Evolutionary conservation across 306 rosid genomes (phyloP), one percentile per base, ranked within the genome.

Genomic region (Corylus americana): DNA sequence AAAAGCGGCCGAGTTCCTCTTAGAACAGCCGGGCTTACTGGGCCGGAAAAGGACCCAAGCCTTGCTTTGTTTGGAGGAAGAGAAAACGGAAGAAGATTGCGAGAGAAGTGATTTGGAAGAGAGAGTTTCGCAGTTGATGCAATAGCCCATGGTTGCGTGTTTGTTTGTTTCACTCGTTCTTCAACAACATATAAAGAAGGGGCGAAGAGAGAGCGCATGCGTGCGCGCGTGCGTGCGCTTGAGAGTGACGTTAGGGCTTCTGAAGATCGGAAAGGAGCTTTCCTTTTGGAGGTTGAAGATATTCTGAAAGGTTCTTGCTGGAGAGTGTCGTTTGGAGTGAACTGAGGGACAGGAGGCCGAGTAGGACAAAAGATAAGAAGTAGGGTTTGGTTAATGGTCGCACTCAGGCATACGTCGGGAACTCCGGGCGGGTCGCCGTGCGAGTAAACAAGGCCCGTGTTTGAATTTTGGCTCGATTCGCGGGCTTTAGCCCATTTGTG

Each of bases 71-170:
- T 77, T 85, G 8, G 81, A 74, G 25, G 55, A 48, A 72, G 75
- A 75, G 39, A 77, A 48, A 50, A 61, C 4, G 16, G 83, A 31
- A 50, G 80, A 70, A 20, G 53, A 25, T 44, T 51, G 85, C 0
- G 70, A 47, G 4, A 35, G 27, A 17, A 77, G 1, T 16, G 86
- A 68, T 1, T 50, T n/a, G 17, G 90, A 11, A 2, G 77, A 31
- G 53, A 89, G 78, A 64, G 39, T 31, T 14, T 80, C 74, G 61
- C 84, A 80, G 62, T 72, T 83, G 54, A 86, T 74, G 76, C 89
- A 88, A 44, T 83, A 79, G 8, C 70, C 84, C 84, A 87, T 84
- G 31, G 66, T 6, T 5, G 45, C 6, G 1, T 39, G 5, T 39
- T 39, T 39, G 35, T 31, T 31, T 31, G 35, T 31, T 37, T 63